These are phyloP conservation scores for Colletotrichum melonis DNA, from an alignment of 2,329 filamentous ascomycete genomes.

Conservation along the genomic window DNA sequence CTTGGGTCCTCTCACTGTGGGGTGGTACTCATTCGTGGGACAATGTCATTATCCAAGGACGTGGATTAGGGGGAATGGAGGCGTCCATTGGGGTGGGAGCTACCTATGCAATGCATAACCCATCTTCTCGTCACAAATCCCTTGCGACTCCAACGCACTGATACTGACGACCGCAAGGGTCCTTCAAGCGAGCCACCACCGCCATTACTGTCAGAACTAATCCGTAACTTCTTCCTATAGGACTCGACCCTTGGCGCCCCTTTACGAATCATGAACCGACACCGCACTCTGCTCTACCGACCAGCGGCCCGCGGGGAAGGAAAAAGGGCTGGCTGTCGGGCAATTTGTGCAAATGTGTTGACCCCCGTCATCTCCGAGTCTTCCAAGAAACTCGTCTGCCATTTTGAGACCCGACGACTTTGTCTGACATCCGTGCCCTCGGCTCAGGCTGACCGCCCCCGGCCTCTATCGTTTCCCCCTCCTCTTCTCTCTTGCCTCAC, in stretches of 20 bases:
- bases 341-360: not conserved
- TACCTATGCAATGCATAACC: not conserved
- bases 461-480: not conserved
- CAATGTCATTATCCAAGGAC: not conserved
- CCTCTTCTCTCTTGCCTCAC: not conserved
- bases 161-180: not conserved
- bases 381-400: not conserved
- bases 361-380: not conserved
- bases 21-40: not conserved
- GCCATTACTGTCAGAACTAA: not conserved
- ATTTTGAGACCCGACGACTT: not conserved
- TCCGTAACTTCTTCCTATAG: not conserved
- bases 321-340: not conserved
- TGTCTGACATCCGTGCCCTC: slow-evolving; percentile 17
- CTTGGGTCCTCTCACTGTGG: not conserved
- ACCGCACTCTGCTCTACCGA: not conserved
- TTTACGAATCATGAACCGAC: not conserved
- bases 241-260: not conserved
- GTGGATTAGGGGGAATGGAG: not conserved
- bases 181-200: not conserved
- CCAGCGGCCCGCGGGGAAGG: not conserved
- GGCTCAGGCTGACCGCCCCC: not conserved
- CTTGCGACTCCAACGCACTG: not conserved
- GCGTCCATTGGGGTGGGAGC: not conserved
- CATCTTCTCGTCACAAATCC: not conserved